Percentiles rank a stretch among this genome's conserved stretches.
Conservation (phyloP, 257 asterid genomes). For the Fraxinus excelsior region DNA sequence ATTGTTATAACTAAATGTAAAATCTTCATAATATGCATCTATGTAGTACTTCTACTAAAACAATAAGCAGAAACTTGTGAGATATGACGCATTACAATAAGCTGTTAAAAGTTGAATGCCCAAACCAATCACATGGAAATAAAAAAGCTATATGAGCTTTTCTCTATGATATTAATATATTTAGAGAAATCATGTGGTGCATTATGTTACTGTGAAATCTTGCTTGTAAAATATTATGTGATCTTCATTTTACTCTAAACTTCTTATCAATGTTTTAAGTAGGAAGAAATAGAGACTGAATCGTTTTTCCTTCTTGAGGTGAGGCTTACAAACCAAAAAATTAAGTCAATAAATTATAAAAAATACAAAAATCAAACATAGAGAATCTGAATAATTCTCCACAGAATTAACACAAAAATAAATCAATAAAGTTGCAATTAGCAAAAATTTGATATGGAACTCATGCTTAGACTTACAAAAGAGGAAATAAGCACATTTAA, state of each 20-base stretch:
- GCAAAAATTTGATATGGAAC: too few species aligned
- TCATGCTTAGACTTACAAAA: too few species aligned
- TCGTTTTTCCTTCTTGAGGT: too few species aligned
- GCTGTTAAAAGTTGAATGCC: neutral
- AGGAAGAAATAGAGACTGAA: too few species aligned
- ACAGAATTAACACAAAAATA: too few species aligned
- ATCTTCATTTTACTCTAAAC: slow-evolving; percentile 3
- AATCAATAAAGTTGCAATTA: too few species aligned
- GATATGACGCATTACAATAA: neutral
- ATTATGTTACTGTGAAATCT: neutral
- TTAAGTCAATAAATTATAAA: too few species aligned
- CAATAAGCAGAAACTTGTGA: neutral
- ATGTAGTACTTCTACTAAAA: neutral
- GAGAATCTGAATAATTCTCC: too few species aligned
- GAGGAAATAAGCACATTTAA: too few species aligned
- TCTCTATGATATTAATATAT: neutral
- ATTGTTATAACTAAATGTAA: neutral
- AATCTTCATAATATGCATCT: neutral
- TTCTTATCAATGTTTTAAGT: neutral
- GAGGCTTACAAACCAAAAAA: too few species aligned
- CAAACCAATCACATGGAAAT: neutral
- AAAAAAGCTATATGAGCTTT: neutral
- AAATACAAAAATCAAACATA: too few species aligned
- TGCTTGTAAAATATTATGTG: neutral
- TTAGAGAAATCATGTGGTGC: neutral